These are phyloP conservation scores for Tylopilus sp. DNA, from an alignment of 1,284 basidiomycete species.

Conservation along the genomic window DNA sequence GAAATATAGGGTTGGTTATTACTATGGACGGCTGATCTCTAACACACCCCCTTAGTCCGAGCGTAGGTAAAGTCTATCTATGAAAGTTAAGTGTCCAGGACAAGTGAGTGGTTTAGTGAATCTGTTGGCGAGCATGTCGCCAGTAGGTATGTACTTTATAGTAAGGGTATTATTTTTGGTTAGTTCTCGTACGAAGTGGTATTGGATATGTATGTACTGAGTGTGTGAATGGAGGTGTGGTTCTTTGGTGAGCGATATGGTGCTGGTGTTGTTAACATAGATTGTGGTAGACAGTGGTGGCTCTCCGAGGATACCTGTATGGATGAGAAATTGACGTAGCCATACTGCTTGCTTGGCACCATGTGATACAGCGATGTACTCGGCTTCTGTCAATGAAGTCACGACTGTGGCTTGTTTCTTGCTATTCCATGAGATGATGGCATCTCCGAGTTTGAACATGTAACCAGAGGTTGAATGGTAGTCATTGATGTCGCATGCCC, in stretches of 20 bases:
- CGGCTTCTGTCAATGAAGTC: slow-evolving; percentile 2
- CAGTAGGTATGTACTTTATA: neutral
- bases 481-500: neutral
- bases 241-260: neutral
- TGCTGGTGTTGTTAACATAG: neutral
- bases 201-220: neutral
- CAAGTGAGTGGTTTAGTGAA: neutral
- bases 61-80: neutral
- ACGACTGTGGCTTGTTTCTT: slow-evolving; percentile 18
- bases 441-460: neutral
- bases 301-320: neutral
- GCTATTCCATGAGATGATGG: slow-evolving; percentile 16
- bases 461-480: slow-evolving; percentile 16
- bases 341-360: slow-evolving; percentile 13
- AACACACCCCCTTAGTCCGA: neutral
- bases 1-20: too few species aligned
- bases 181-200: neutral
- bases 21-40: neutral
- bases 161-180: neutral
- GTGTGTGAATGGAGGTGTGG: neutral
- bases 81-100: neutral
- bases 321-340: neutral
- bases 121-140: neutral
- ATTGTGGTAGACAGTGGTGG: neutral
- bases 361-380: slow-evolving; percentile 20